phyloP scores from a whole-genome alignment of 2,329 filamentous ascomycete species.

The Xylaria sp. region DNA sequence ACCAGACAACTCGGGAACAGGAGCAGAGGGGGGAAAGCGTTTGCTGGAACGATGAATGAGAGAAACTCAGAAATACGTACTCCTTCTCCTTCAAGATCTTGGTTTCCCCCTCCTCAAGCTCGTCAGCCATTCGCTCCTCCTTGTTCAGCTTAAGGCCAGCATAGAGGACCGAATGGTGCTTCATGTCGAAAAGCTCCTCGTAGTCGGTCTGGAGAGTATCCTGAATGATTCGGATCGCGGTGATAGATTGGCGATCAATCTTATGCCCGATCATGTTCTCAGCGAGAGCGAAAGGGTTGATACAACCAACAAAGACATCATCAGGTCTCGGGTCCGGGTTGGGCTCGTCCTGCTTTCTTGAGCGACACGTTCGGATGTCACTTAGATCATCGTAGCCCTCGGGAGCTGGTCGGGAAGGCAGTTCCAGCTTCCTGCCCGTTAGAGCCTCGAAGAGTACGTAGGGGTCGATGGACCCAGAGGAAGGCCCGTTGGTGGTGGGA shows the following conservation, averaged over 20 bases:
- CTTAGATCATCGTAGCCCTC: slow-evolving; percentile 52
- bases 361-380: slow-evolving; percentile 44
- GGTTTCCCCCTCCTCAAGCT: slow-evolving; percentile 54
- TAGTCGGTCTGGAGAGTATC: slow-evolving; percentile 60
- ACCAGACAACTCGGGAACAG: background rate
- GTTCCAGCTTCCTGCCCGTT: slow-evolving; percentile 51
- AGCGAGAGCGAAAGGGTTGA: slow-evolving; percentile 59
- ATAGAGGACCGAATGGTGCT: slow-evolving; percentile 56
- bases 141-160: slow-evolving; percentile 56
- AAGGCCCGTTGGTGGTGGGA: slow-evolving; percentile 30
- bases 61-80: background rate
- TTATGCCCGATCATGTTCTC: slow-evolving; percentile 57
- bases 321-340: slow-evolving; percentile 54
- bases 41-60: background rate
- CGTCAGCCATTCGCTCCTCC: slow-evolving; percentile 53
- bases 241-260: slow-evolving; percentile 53
- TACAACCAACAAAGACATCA: slow-evolving; percentile 54
- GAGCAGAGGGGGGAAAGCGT: background rate
- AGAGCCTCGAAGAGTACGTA: slow-evolving; percentile 55
- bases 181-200: slow-evolving; percentile 60
- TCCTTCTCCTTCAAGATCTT: slow-evolving; percentile 57
- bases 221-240: slow-evolving; percentile 52
- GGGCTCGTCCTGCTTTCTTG: slow-evolving; percentile 42
- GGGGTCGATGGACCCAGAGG: slow-evolving; percentile 48
- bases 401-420: slow-evolving; percentile 45